Conservation (phyloP, 2,329 filamentous ascomycete genomes). For the Monilinia aucupariae region DNA sequence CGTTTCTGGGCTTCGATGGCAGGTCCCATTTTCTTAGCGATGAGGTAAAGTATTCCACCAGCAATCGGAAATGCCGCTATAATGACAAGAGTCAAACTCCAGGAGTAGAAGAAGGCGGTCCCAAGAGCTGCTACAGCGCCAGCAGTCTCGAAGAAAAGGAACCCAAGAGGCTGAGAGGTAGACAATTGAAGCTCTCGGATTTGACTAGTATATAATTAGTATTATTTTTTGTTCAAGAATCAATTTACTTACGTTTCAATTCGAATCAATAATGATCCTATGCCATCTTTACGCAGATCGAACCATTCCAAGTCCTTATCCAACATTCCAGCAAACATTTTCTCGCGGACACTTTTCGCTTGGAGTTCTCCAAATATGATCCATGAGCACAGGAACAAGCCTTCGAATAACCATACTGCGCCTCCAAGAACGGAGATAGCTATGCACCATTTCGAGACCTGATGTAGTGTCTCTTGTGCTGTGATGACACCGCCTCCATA, state of each 20-base stretch:
- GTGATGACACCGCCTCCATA: slow-evolving; percentile 54
- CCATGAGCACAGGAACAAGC: slow-evolving; percentile 64
- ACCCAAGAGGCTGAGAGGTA: slow-evolving; percentile 73
- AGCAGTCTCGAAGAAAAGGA: slow-evolving; percentile 58
- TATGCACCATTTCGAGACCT: slow-evolving; percentile 55
- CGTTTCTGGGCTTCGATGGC: slow-evolving; percentile 65
- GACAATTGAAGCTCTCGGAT: slow-evolving; percentile 76
- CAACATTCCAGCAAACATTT: slow-evolving; percentile 64
- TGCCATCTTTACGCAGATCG: slow-evolving; percentile 65
- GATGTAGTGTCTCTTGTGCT: slow-evolving; percentile 46
- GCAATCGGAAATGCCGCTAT: slow-evolving; percentile 68
- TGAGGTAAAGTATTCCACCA: slow-evolving; percentile 50
- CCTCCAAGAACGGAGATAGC: slow-evolving; percentile 59
- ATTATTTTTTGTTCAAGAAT: neutral
- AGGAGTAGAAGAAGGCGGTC: slow-evolving; percentile 74
- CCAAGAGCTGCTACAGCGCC: slow-evolving; percentile 59
- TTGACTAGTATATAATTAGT: slow-evolving; percentile 51
- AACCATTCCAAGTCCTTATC: slow-evolving; percentile 76
- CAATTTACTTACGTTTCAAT: slow-evolving; percentile 61
- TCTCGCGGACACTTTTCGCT: slow-evolving; percentile 57
- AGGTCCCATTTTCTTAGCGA: slow-evolving; percentile 56
- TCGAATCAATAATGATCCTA: slow-evolving; percentile 63
- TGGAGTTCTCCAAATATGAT: slow-evolving; percentile 76
- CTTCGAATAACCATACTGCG: slow-evolving; percentile 62
- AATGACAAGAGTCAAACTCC: slow-evolving; percentile 77